phyloP scores from a whole-genome alignment of 2,329 filamentous ascomycete species.

The Zymoseptoria passerinii region DNA sequence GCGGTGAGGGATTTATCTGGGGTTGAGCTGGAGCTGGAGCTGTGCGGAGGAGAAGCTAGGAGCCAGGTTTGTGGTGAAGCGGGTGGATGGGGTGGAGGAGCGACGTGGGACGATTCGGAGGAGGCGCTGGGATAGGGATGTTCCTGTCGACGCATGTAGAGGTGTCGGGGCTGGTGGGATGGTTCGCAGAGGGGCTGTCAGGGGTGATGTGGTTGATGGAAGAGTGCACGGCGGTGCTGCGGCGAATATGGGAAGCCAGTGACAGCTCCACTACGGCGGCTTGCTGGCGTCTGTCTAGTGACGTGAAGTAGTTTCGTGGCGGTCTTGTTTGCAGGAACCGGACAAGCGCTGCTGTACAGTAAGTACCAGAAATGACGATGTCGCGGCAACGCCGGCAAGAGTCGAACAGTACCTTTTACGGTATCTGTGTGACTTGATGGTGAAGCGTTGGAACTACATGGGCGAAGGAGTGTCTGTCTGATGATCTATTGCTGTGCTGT shows the following conservation, averaged over 20 bases:
- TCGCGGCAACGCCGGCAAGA: neutral
- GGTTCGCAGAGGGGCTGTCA: neutral
- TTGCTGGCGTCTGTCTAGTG: neutral
- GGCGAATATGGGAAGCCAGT: neutral
- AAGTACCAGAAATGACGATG: neutral
- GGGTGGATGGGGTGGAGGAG: neutral
- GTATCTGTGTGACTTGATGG: no score
- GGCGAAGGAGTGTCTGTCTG: neutral
- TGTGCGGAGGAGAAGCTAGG: neutral
- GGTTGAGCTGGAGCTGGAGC: neutral
- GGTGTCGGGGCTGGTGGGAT: neutral
- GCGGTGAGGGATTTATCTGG: neutral
- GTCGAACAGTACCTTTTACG: neutral
- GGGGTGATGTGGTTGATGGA: no score
- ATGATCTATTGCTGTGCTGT: neutral
- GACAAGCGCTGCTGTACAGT: neutral
- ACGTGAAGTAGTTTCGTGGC: neutral
- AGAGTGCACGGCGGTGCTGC: neutral
- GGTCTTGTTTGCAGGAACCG: constrained; percentile 19
- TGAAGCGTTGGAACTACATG: no score
- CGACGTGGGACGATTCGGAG: neutral
- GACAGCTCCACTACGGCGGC: neutral
- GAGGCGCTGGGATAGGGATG: neutral
- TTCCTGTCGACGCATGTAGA: neutral
- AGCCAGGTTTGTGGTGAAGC: neutral